Conservation (phyloP, 2,329 filamentous ascomycete genomes). For the Colletotrichum costaricense region DNA sequence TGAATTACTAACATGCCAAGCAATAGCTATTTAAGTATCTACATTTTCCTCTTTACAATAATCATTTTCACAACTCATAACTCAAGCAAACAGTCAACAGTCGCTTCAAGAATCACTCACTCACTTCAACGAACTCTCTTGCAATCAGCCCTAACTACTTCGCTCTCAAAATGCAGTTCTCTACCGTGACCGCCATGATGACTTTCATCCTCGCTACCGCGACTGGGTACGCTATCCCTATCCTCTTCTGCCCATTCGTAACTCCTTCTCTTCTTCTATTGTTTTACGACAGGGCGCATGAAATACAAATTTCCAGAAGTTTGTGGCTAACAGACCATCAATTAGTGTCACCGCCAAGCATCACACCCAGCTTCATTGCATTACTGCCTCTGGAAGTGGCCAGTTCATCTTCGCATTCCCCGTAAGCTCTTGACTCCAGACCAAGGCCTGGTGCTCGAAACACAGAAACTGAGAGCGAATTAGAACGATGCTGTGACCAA, state of each 20-base stretch:
- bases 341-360: neutral
- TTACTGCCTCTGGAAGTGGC: neutral
- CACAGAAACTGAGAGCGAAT: neutral
- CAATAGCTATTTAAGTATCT: neutral
- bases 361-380: slow-evolving; percentile 5
- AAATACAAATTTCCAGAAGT: neutral
- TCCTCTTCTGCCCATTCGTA: too few relatives aligned
- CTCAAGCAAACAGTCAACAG: neutral
- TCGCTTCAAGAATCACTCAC: neutral
- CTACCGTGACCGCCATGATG: neutral
- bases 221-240: neutral
- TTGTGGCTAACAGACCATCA: neutral
- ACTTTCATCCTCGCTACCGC: neutral
- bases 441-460: too few relatives aligned
- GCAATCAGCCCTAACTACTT: neutral
- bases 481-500: slow-evolving; percentile 9
- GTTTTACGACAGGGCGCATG: neutral
- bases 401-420: slow-evolving; percentile 11
- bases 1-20: neutral
- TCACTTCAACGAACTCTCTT: neutral
- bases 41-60: neutral
- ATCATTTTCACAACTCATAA: neutral
- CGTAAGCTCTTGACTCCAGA: neutral
- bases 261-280: neutral
- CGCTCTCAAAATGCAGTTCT: neutral